phyloP scores from a whole-genome alignment of 345 rosid genomes.

The Camelina sativa region DNA sequence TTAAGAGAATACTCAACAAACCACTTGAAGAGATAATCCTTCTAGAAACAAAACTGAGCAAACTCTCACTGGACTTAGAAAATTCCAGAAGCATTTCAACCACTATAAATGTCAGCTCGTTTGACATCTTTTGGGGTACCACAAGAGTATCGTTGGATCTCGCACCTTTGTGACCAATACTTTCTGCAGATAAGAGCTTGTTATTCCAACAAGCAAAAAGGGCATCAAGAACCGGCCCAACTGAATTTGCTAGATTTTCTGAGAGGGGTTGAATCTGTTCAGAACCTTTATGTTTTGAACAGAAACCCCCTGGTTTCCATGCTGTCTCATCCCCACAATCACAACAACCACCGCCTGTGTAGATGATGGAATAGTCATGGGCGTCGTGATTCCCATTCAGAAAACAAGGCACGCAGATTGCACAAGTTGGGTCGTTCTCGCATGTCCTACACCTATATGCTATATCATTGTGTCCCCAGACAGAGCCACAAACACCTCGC shows the following conservation, averaged over 20 bases:
- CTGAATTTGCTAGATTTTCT: constrained; percentile 61
- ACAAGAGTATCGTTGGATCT: constrained; percentile 43
- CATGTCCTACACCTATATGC: constrained; percentile 90
- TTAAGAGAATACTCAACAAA: constrained; percentile 70
- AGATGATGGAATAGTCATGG: constrained; percentile 82
- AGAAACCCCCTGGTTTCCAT: constrained; percentile 93
- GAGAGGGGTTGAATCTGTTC: constrained; percentile 92
- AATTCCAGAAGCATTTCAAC: constrained; percentile 89
- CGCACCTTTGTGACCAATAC: constrained; percentile 44
- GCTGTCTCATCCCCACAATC: constrained; percentile 98
- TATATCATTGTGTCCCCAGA: constrained; percentile 91
- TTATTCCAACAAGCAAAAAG: constrained; percentile 66
- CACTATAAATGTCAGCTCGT: constrained; percentile 66
- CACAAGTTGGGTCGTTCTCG: constrained; percentile 91
- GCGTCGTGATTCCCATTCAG: constrained; percentile 72
- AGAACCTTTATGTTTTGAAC: constrained; percentile 89
- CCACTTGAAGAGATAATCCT: constrained; percentile 62
- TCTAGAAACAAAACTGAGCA: constrained; percentile 84
- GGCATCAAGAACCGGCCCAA: constrained; percentile 77
- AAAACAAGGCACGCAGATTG: constrained; percentile 92
- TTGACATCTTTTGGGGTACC: constrained; percentile 52
- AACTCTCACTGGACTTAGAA: constrained; percentile 77
- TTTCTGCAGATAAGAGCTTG: constrained; percentile 60
- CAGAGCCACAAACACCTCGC: constrained; percentile 94
- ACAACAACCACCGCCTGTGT: constrained; percentile 94